Evolutionary conservation across 75 land plant species (phyloP), one percentile per base, ranked within the genome.

Genomic region (Azolla pinnata): DNA sequence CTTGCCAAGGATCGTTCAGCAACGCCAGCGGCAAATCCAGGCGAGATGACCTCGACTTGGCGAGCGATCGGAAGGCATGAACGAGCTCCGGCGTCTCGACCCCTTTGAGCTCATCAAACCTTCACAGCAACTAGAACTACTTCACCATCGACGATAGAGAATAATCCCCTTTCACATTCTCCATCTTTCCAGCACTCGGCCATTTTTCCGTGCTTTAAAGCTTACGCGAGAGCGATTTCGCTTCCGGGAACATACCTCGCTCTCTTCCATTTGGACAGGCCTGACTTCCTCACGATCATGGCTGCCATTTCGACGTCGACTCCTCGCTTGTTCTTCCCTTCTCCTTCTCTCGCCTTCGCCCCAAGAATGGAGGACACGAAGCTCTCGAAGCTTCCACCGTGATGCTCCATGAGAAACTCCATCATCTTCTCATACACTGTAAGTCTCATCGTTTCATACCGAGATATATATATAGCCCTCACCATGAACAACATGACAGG

Each of bases 101-200:
- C 19, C 67, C 61, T 49, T 69, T 69, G 33, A 69, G 57, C 27
- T 64, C 57, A 33, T 69, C 72, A 63, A 69, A 69, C 67, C 72
- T 69, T 54, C 33, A 25, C n/a, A n/a, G n/a, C n/a, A n/a, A n/a
- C n/a, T n/a, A n/a, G n/a, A n/a, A n/a, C n/a, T n/a, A n/a, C n/a
- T n/a, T n/a, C n/a, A n/a, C n/a, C n/a, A n/a, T n/a, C n/a, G n/a
- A n/a, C n/a, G n/a, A n/a, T n/a, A n/a, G n/a, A n/a, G n/a, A n/a
- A n/a, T n/a, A n/a, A n/a, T n/a, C n/a, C n/a, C n/a, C n/a, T n/a
- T n/a, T n/a, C n/a, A n/a, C n/a, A n/a, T n/a, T n/a, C n/a, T n/a
- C n/a, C n/a, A n/a, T n/a, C n/a, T n/a, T n/a, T n/a, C n/a, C n/a
- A n/a, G n/a, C n/a, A n/a, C n/a, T n/a, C n/a, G n/a, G n/a, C n/a